Evolutionary conservation across 2,329 filamentous ascomycete genomes (phyloP), one percentile per base, ranked within the genome.

Genomic region (Colletotrichum zoysiae): DNA sequence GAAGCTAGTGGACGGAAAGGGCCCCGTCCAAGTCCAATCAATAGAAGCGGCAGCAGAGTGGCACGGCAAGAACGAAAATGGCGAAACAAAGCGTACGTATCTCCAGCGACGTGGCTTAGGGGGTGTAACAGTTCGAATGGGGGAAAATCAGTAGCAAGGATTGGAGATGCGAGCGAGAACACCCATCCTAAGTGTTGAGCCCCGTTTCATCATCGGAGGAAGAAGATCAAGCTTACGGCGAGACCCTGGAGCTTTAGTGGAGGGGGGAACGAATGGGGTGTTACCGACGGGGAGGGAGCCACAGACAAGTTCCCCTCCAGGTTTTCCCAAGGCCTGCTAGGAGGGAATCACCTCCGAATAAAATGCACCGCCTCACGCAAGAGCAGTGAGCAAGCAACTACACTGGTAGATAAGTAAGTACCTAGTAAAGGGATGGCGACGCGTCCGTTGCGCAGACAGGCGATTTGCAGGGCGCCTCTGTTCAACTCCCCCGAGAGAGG

Each of bases 201-300:
- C 70, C 65, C 53, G 70, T 70, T 70, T 65, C 70, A 70, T 70
- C 60, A 70, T 69, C 66, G 23, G 65, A 71, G 59, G 48, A 40
- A 63, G 35, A 67, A 53, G 56, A 35, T 72, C 66, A 65, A 72
- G 66, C 65, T 70, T 48, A 44, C 35, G 48, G 42, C 60, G n/a
- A 65, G 70, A 72, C 70, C 70, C 65, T 65, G 48, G 59, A 64
- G 70, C 46, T 65, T 46, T 40, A 51, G 64, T 40, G 57, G 44
- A 57, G 51, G 30, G 33, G 44, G 40, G 38, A 38, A n/a, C n/a
- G n/a, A n/a, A n/a, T 66, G 67, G 62, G 67, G 65, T 42, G 48
- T n/a, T 23, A n/a, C 35, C 30, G 55, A 33, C 33, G 59, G 40
- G 26, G 18, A 46, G 18, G 44, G 44, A 35, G 48, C 35, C 46